Evolutionary conservation across 2,329 filamentous ascomycete genomes (phyloP), one percentile per base, ranked within the genome.

Genomic region (Fusarium bactridioides): DNA sequence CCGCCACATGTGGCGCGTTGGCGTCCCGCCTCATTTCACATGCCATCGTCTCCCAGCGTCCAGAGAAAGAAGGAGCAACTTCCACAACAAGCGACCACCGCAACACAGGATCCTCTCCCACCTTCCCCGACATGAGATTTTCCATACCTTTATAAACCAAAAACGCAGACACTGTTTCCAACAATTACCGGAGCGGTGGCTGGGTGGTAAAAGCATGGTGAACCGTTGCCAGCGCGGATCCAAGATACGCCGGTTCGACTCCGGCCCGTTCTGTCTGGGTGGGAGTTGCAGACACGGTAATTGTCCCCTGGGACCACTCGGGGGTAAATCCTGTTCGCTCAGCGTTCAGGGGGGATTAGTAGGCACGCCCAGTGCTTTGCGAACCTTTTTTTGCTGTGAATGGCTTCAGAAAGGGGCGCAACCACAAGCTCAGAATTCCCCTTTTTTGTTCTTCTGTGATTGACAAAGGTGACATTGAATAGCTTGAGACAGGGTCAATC

Each of bases 301-400:
- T 67, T 67, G 37, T 33, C 25, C 47, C 35, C 43, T 50, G 62
- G 13, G 54, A 7, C 31, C 19, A 61, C 64, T 41, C 41, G 12
- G 55, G 10, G 62, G 62, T 38, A 16, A 54, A 61, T 38, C 64
- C 25, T 18, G 45, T 67, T 66, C 61, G 38, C 23, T 53, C 44
- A 25, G 31, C 54, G 44, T 61, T 67, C 53, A n/a, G 37, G 64
- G 64, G 38, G 62, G 54, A 61, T 50, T 67, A 67, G 62, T 67
- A 67, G 64, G 62, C 62, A 64, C 27, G 47, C 41, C 62, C 31
- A 53, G 64, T 53, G 54, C 64, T 67, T 60, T 67, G 64, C 64
- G 53, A 67, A 48, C 64, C 62, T 67, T 61, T 66, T 59, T 65
- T 41, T 41, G 11, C 19, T 29, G n/a, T 21, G 33, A 6, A 29